Base-by-base conservation (phyloP, 2,329 filamentous ascomycete species). In the Stagonosporopsis chrysanthemi region DNA sequence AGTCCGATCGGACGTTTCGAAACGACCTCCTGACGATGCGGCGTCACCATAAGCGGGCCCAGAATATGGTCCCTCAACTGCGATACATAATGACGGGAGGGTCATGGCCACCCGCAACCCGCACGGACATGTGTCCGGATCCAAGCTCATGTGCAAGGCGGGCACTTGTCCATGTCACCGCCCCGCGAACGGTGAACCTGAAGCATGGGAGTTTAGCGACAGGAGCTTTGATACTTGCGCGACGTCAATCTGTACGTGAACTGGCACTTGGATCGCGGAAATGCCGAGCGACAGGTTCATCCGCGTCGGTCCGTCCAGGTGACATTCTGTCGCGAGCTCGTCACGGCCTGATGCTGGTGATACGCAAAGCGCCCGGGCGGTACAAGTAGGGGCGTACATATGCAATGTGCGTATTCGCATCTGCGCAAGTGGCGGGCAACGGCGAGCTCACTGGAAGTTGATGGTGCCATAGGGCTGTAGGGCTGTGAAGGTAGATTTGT, bases 401-500 rank as follows among this genome's bases (percentile, higher is more conserved):
- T 51, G 59, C 63, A 33, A 33, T 53, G 56, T 42, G 40, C 50
- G 15, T 14, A 12, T 23, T 48, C 39, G 50, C 61, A 54, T 61
- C 39, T 58, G 35, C 52, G 50, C 41, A 42, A 43, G 42, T 56
- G 50, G 31, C 26, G 36, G 43, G 35, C 26, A 36, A 40, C 47
- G 33, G 40, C 33, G 31, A 33, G 47, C 48, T 60, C 50, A 61
- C 57, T 62, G 44, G 47, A 31, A 45, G 52, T 33, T 52, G 33
- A 52, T 49, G 26, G 42, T 7, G 28, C 28, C 47, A 46, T 66
- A 67, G 52, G 62, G 62, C 62, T 66, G 61, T 67, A 69, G 62
- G 67, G 64, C 67, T 58, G 47, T 28, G 35, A 39, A 39, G 15
- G 24, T 46, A 31, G 40, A 40, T 23, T 28, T 24, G 50, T 45